A percentile compares a stretch with the other conserved stretches of the same genome.
These are phyloP conservation scores for Sonneratia alba DNA, from an alignment of 345 rosid genomes.

Conservation along the genomic window DNA sequence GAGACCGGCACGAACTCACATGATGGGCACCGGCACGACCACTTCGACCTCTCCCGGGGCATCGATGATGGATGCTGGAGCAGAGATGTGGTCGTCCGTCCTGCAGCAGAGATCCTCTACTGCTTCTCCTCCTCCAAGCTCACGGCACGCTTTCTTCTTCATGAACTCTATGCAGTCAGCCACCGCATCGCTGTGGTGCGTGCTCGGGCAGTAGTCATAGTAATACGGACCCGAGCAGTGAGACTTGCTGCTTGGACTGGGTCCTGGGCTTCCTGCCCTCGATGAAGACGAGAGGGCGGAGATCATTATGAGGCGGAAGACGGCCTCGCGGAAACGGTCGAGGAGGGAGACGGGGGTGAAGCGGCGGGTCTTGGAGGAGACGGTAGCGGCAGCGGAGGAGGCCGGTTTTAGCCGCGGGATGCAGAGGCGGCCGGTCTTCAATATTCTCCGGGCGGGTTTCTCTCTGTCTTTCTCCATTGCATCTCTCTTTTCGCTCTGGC, in stretches of 20 bases:
- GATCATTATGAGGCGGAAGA: conserved; percentile 47
- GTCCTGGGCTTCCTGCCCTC: not conserved
- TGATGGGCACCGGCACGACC: conserved; percentile 19
- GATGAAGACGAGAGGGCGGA: conserved; percentile 47
- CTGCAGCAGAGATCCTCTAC: not conserved
- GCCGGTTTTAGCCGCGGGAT: conserved; percentile 12
- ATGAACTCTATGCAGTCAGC: conserved; percentile 84
- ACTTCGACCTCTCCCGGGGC: conserved; percentile 7
- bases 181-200: conserved; percentile 54
- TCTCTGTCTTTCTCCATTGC: not conserved
- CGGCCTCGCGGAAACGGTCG: conserved; percentile 13
- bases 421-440: conserved; percentile 11
- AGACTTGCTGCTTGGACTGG: not conserved
- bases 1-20: conserved; percentile 11
- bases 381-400: not conserved
- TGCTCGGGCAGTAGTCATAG: conserved; percentile 21
- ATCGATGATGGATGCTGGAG: conserved; percentile 1
- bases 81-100: not conserved
- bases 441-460: not conserved
- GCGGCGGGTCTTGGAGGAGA: conserved; percentile 9
- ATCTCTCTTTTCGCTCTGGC: not conserved
- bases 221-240: conserved; percentile 2
- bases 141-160: conserved; percentile 33
- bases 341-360: conserved; percentile 12
- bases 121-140: not conserved